Base-by-base conservation (phyloP, 1,139 yeast genomes). In the Nakaseomyces sp. region DNA sequence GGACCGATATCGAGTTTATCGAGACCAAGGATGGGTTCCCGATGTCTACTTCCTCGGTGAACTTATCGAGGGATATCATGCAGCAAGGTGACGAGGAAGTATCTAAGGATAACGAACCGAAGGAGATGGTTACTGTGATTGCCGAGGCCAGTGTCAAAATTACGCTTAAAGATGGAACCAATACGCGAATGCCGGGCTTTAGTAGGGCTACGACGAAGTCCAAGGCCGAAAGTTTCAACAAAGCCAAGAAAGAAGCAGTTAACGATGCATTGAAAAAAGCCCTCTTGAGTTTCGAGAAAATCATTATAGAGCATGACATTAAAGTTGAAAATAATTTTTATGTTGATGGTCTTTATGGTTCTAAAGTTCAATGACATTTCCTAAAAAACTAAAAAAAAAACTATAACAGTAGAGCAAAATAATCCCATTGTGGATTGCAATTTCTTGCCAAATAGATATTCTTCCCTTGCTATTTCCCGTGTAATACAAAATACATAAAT, bases 151-250 rank as follows among this genome's bases (percentile, higher is more conserved):
- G 49, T 18, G 58, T 60, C 9, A 53, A 52, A 37, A 44, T 61
- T 1, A 51, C 54, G 2, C 42, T 61, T 40, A 55, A 58, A 42
- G 65, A 61, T 45, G 64, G 63, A 1, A 60, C 65, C 1, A 54
- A 58, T 42, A 54, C 60, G 3, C 48, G 47, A 33, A 42, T 55
- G 8, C 52, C 51, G n/a, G 64, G 64, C 16, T 48, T 56, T 12
- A 60, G 61, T 8, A 51, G 52, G 35, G 53, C 53, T 18, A 51
- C 52, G 2, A 42, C 54, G 47, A 45, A 51, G 1, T 51, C 54
- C 3, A 59, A 53, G 36, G 60, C 59, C 2, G 61, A 55, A 20
- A 50, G 60, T 28, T 60, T 47, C 43, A 54, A 51, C 13, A 60
- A 53, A 44, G 59, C 64, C 0, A 59, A 57, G 43, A 60, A 60